These are phyloP conservation scores for Helotiales sp. DNA, from an alignment of 2,329 filamentous ascomycete species.

Conservation along the genomic window DNA sequence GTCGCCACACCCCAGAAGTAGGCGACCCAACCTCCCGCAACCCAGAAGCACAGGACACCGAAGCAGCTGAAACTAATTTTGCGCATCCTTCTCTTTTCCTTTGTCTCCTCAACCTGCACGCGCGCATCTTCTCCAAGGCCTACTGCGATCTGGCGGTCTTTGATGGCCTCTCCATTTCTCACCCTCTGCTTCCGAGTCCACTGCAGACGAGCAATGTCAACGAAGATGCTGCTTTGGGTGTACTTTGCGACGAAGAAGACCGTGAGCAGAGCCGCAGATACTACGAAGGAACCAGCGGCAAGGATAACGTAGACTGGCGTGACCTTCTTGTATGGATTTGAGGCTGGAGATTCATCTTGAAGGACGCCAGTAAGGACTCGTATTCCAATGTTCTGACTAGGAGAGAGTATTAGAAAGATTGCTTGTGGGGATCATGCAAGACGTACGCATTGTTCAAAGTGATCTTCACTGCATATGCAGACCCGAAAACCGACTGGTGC, in stretches of 20 bases:
- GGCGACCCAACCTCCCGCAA: conserved; percentile 52
- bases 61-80: conserved; percentile 41
- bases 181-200: conserved; percentile 58
- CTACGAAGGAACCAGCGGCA: conserved; percentile 48
- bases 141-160: conserved; percentile 42
- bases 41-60: conserved; percentile 43
- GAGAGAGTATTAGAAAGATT: not conserved
- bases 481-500: conserved; percentile 60
- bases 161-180: conserved; percentile 44
- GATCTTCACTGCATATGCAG: conserved; percentile 60
- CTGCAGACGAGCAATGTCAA: conserved; percentile 51
- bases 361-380: conserved; percentile 57
- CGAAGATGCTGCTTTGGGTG: conserved; percentile 9
- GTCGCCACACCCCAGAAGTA: conserved; percentile 63
- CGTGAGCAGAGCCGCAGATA: conserved; percentile 42
- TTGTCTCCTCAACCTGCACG: conserved; percentile 30
- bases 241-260: conserved; percentile 37
- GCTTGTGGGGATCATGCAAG: not conserved
- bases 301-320: conserved; percentile 57
- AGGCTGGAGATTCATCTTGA: conserved; percentile 50
- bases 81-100: conserved; percentile 44
- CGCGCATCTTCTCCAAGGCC: conserved; percentile 36
- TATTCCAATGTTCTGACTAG: conserved; percentile 59
- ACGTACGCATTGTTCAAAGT: conserved; percentile 57
- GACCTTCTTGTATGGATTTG: conserved; percentile 56